phyloP scores from a whole-genome alignment of 495 filamentous ascomycete species.

The Daldinia bambusicola region DNA sequence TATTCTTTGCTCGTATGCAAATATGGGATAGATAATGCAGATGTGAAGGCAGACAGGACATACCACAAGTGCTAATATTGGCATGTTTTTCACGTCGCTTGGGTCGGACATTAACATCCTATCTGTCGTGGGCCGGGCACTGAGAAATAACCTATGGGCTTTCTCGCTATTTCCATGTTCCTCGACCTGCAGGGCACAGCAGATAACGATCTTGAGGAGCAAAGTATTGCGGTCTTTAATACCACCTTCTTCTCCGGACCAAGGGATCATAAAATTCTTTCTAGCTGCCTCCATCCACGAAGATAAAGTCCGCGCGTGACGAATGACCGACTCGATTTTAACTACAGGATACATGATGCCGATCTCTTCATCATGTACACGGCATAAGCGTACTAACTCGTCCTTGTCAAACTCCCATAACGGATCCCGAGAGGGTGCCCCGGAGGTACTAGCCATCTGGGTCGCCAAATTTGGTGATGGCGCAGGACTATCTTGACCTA shows the following conservation, averaged over 20 bases:
- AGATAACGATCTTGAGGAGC: slow-evolving; percentile 81
- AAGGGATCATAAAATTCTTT: slow-evolving; percentile 41
- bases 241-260: slow-evolving; percentile 61
- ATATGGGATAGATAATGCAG: background rate
- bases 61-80: slow-evolving; percentile 74
- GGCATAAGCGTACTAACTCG: slow-evolving; percentile 76
- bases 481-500: slow-evolving; percentile 65
- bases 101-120: slow-evolving; percentile 72
- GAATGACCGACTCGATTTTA: slow-evolving; percentile 71
- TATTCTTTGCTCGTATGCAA: background rate
- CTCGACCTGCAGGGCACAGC: slow-evolving; percentile 76
- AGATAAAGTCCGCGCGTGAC: slow-evolving; percentile 72
- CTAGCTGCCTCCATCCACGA: slow-evolving; percentile 69
- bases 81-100: slow-evolving; percentile 73
- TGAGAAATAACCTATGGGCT: slow-evolving; percentile 74
- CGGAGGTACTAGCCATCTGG: slow-evolving; percentile 52
- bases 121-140: slow-evolving; percentile 74
- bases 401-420: slow-evolving; percentile 77
- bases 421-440: slow-evolving; percentile 67
- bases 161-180: slow-evolving; percentile 79
- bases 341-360: slow-evolving; percentile 88
- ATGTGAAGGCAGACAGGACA: slow-evolving; percentile 52
- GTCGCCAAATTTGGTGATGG: slow-evolving; percentile 54
- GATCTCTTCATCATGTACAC: slow-evolving; percentile 83
- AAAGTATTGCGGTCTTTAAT: slow-evolving; percentile 75